A percentile compares a stretch with the other conserved stretches of the same genome.
These are phyloP conservation scores for Arthrobotrys conoides DNA, from an alignment of 2,329 filamentous ascomycete species.

Conservation along the genomic window DNA sequence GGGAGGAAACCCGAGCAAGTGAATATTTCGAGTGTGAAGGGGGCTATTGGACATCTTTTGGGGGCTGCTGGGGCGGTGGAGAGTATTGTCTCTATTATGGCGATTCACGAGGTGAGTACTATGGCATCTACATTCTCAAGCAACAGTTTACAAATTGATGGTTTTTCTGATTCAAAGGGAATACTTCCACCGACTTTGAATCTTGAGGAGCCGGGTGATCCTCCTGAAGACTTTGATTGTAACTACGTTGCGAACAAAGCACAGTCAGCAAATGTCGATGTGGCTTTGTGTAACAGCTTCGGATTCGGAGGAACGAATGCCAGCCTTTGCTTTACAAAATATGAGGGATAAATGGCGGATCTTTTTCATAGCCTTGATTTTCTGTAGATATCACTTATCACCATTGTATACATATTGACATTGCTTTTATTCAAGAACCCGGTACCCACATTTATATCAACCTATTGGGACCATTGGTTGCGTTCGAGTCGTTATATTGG, in stretches of 20 bases:
- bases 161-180: constrained; percentile 71
- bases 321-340: constrained; percentile 80
- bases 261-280: constrained; percentile 78
- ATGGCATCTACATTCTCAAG: too few species aligned
- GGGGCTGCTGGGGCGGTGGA: constrained; percentile 93
- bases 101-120: constrained; percentile 79
- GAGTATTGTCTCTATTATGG: constrained; percentile 85
- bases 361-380: too few species aligned
- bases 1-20: constrained; percentile 77
- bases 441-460: too few species aligned
- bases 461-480: too few species aligned
- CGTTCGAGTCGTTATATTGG: too few species aligned
- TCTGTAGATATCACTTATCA: not conserved
- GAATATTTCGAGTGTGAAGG: constrained; percentile 93
- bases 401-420: too few species aligned
- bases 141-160: too few species aligned
- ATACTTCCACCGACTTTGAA: constrained; percentile 89
- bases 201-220: constrained; percentile 74
- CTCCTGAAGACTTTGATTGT: constrained; percentile 77
- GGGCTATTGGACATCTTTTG: constrained; percentile 89
- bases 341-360: not conserved
- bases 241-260: constrained; percentile 84
- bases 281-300: constrained; percentile 93
- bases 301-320: constrained; percentile 98
- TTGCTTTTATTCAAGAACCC: too few species aligned